These are phyloP conservation scores for Naganishia vishniacii DNA, from an alignment of 768 basidiomycete genomes.

Conservation along the genomic window DNA sequence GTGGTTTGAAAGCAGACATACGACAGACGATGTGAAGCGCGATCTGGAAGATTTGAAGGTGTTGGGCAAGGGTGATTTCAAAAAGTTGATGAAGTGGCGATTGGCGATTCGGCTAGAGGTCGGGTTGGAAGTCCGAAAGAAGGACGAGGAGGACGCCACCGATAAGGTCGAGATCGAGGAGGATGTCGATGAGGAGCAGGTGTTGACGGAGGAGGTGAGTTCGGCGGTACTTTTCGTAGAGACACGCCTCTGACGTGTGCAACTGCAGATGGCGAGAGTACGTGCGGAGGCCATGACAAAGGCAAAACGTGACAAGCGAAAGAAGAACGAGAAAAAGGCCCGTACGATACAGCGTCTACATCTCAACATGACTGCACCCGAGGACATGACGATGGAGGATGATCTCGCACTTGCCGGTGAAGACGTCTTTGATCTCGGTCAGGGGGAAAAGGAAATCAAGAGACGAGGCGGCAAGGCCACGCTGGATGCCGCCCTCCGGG, in stretches of 20 bases:
- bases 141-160: slow-evolving; percentile 65
- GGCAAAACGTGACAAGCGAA: slow-evolving; percentile 72
- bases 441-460: slow-evolving; percentile 54
- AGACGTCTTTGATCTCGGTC: slow-evolving; percentile 79
- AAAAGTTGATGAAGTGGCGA: slow-evolving; percentile 84
- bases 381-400: slow-evolving; percentile 76
- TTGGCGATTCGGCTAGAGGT: slow-evolving; percentile 78
- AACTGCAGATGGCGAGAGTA: slow-evolving; percentile 68
- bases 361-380: slow-evolving; percentile 92
- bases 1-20: slow-evolving; percentile 68
- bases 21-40: slow-evolving; percentile 70
- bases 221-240: neutral
- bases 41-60: slow-evolving; percentile 92
- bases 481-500: slow-evolving; percentile 53
- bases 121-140: slow-evolving; percentile 75
- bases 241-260: neutral
- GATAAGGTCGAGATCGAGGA: slow-evolving; percentile 59
- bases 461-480: slow-evolving; percentile 50
- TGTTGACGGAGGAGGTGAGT: slow-evolving; percentile 79
- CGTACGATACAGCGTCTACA: slow-evolving; percentile 91
- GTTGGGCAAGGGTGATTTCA: slow-evolving; percentile 96
- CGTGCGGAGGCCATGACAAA: slow-evolving; percentile 65
- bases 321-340: slow-evolving; percentile 79
- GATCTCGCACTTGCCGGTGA: slow-evolving; percentile 63
- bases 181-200: slow-evolving; percentile 72